Evolutionary conservation across 2,329 filamentous ascomycete genomes (phyloP).

Genomic region (Botrytis pseudocinerea): DNA sequence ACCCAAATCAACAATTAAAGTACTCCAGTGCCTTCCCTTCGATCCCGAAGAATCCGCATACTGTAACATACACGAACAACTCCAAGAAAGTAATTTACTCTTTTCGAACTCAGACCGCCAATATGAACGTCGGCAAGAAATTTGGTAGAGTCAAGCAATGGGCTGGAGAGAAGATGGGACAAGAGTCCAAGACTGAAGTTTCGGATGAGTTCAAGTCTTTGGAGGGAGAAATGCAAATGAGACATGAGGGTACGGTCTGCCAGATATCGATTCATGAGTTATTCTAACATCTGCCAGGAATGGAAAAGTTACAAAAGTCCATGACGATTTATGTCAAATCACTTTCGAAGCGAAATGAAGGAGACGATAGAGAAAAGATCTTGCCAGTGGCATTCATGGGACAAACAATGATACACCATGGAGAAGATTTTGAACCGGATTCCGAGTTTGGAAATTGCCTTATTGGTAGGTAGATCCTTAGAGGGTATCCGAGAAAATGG

Average conservation of each 20-base stretch:
- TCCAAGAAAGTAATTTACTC: not conserved
- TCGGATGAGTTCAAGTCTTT: conserved; percentile 89
- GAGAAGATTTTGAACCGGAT: conserved; percentile 87
- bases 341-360: conserved; percentile 78
- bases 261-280: not conserved
- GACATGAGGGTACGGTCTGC: conserved; percentile 72
- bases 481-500: not conserved
- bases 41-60: not conserved
- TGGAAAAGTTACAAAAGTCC: conserved; percentile 85
- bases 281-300: conserved; percentile 58
- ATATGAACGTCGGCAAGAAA: conserved; percentile 65
- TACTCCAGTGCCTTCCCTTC: not conserved
- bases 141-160: conserved; percentile 96
- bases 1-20: conserved; percentile 4
- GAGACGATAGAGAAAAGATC: conserved; percentile 83
- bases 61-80: not conserved
- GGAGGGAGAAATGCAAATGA: conserved; percentile 85
- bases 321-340: conserved; percentile 88
- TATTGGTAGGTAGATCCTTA: conserved; percentile 48
- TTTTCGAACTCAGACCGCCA: conserved; percentile 26
- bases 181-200: conserved; percentile 80
- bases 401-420: conserved; percentile 81
- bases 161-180: conserved; percentile 95
- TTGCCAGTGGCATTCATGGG: conserved; percentile 78
- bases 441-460: conserved; percentile 91